Evolutionary conservation across 2,329 filamentous ascomycete genomes (phyloP), one percentile per base, ranked within the genome.

Genomic region (Zymoseptoria pseudotritici): DNA sequence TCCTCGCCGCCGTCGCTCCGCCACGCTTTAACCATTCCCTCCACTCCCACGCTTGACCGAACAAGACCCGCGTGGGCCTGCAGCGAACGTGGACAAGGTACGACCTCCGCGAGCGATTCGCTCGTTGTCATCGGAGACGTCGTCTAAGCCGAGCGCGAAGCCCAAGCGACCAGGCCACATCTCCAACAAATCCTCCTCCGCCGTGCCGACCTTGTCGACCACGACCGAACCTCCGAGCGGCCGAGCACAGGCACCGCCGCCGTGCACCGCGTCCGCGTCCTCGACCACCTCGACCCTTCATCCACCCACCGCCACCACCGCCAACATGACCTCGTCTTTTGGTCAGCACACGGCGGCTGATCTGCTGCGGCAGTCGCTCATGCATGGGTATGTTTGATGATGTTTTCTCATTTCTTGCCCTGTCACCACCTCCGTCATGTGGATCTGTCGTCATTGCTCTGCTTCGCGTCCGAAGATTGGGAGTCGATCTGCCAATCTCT

Each of bases 351-450:
- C 77, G 61, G 82, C 83, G 58, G 79, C 80, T 56, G 83, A 85
- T 68, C 74, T 84, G 72, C 74, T 84, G 69, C 79, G 82, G 69
- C 83, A 85, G 73, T 78, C 81, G 61, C 79, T 82, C 4, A 74
- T 80, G 71, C 81, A 82, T 70, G 82, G 79, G 83, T 85, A 79
- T 67, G 64, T 58, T n/a, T 46, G 36, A n/a, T 46, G 36, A 17
- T n/a, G 36, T 46, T 17, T 46, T 58, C 46, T 61, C 58, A 55
- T 31, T 50, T 19, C 54, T 42, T 17, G 22, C 31, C 57, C 22
- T 57, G 57, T 56, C 64, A 57, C 56, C 58, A 59, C 56, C 60
- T 55, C 52, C 58, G 63, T 61, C 36, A 54, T 42, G 54, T 51
- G 53, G 31, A 42, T 50, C 36, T 46, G 36, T 46, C 36, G 36